Conservation (phyloP, 208 protist species). For the Leishmania aethiopica region DNA sequence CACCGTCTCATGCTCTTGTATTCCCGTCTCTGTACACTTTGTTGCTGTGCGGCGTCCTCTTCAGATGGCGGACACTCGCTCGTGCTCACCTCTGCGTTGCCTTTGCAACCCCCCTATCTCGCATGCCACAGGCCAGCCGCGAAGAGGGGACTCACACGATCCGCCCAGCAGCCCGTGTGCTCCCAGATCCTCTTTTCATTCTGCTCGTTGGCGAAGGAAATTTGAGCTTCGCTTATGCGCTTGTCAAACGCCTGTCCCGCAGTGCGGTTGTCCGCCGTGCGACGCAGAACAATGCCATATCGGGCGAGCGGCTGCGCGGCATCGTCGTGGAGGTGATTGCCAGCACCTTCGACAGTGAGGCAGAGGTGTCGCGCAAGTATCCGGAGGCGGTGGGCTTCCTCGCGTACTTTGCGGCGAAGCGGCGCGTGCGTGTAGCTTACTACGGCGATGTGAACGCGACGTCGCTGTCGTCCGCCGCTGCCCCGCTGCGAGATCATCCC, state of each 20-base stretch:
- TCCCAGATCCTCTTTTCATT: conserved; percentile 28
- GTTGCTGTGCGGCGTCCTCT: background rate
- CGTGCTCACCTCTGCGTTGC: background rate
- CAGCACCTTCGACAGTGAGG: conserved; percentile 49
- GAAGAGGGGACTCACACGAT: background rate
- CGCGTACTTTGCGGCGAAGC: conserved; percentile 48
- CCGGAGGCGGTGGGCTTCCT: conserved; percentile 50
- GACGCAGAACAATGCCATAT: background rate
- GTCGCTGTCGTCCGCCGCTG: conserved; percentile 12
- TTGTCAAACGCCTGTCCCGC: conserved; percentile 47
- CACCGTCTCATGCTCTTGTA: background rate
- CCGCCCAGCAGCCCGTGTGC: background rate
- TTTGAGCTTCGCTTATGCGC: conserved; percentile 52
- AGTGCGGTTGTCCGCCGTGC: conserved; percentile 18
- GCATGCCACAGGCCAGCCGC: background rate
- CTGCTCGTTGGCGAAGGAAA: conserved; percentile 68
- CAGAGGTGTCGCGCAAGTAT: conserved; percentile 42
- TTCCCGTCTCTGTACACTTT: background rate
- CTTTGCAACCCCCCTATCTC: background rate
- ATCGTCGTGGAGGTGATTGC: conserved; percentile 24
- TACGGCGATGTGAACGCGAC: conserved; percentile 51
- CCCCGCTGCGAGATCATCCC: background rate
- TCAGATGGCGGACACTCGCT: background rate
- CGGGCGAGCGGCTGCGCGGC: background rate
- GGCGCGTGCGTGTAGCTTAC: conserved; percentile 41